These are phyloP conservation scores for Zymoseptoria ardabiliae DNA, from an alignment of 2,329 filamentous ascomycete genomes.

Conservation along the genomic window DNA sequence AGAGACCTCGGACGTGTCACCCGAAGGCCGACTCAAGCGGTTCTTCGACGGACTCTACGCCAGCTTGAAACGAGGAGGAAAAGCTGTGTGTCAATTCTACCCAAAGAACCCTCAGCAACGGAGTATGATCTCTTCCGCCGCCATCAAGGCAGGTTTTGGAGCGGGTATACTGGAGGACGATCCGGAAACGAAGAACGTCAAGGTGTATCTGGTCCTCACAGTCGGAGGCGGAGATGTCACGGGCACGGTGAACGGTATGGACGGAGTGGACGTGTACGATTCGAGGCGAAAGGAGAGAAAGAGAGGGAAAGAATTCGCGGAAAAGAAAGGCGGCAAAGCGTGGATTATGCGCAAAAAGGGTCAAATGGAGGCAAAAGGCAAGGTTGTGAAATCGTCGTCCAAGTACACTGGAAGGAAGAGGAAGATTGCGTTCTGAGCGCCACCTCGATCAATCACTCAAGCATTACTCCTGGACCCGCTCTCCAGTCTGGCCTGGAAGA, in stretches of 20 bases:
- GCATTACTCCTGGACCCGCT: background rate
- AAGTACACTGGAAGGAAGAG: constrained; percentile 93
- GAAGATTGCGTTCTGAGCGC: constrained; percentile 61
- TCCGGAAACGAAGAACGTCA: constrained; percentile 89
- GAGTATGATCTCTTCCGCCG: constrained; percentile 83
- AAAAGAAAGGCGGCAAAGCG: constrained; percentile 70
- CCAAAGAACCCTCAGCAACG: constrained; percentile 90
- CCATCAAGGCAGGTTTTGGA: constrained; percentile 89
- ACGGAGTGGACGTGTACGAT: constrained; percentile 71
- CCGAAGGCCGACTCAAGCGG: constrained; percentile 66
- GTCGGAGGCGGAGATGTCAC: constrained; percentile 80
- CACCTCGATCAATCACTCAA: background rate
- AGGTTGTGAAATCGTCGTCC: constrained; percentile 82
- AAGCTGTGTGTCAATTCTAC: constrained; percentile 96
- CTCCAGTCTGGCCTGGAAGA: background rate
- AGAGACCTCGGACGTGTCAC: constrained; percentile 76
- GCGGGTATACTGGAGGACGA: constrained; percentile 94
- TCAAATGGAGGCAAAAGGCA: constrained; percentile 90
- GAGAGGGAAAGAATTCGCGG: constrained; percentile 46
- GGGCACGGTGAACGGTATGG: constrained; percentile 80
- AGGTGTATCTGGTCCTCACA: constrained; percentile 91
- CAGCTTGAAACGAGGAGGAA: constrained; percentile 70
- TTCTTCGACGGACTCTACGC: constrained; percentile 95
- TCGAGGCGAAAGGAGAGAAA: constrained; percentile 48
- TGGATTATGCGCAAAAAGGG: constrained; percentile 85